phyloP scores from a whole-genome alignment of 208 protist genomes.

The Trypanosoma melophagium region DNA sequence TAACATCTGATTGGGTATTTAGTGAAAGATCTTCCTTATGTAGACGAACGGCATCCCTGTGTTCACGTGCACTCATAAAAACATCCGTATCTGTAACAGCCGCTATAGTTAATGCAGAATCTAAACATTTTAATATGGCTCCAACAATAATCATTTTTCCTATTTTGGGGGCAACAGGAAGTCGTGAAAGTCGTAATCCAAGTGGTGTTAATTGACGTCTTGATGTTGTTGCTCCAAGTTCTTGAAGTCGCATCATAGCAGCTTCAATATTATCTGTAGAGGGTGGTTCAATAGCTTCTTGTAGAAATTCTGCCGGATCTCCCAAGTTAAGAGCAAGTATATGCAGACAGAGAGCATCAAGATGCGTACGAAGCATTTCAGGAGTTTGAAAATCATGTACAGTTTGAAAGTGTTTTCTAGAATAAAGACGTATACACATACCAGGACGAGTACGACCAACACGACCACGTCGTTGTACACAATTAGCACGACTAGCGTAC shows the following conservation, averaged over 20 bases:
- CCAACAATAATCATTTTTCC: slow-evolving; percentile 94
- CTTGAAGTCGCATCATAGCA: slow-evolving; percentile 68
- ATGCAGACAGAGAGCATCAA: slow-evolving; percentile 92
- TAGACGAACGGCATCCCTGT: slow-evolving; percentile 52
- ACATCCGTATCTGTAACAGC: slow-evolving; percentile 60
- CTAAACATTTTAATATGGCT: slow-evolving; percentile 89
- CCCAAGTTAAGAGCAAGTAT: slow-evolving; percentile 68
- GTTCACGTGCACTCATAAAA: slow-evolving; percentile 57
- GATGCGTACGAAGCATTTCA: slow-evolving; percentile 93
- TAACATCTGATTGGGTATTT: slow-evolving; percentile 75
- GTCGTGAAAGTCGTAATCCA: slow-evolving; percentile 67
- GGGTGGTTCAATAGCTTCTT: slow-evolving; percentile 75
- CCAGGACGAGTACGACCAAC: slow-evolving; percentile 93
- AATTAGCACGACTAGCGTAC: slow-evolving; percentile 86
- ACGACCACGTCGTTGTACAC: slow-evolving; percentile 92
- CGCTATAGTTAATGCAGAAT: slow-evolving; percentile 93
- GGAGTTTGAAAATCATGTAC: slow-evolving; percentile 91
- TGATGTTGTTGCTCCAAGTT: slow-evolving; percentile 77
- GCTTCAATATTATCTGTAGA: slow-evolving; percentile 43
- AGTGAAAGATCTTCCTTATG: slow-evolving; percentile 78
- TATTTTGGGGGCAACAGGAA: slow-evolving; percentile 73
- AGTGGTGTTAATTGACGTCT: slow-evolving; percentile 85
- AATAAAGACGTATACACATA: slow-evolving; percentile 93
- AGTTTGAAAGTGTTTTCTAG: slow-evolving; percentile 67
- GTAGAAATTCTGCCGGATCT: slow-evolving; percentile 71